Base-by-base conservation (phyloP, 768 basidiomycete species). In the Mycena crocata region DNA sequence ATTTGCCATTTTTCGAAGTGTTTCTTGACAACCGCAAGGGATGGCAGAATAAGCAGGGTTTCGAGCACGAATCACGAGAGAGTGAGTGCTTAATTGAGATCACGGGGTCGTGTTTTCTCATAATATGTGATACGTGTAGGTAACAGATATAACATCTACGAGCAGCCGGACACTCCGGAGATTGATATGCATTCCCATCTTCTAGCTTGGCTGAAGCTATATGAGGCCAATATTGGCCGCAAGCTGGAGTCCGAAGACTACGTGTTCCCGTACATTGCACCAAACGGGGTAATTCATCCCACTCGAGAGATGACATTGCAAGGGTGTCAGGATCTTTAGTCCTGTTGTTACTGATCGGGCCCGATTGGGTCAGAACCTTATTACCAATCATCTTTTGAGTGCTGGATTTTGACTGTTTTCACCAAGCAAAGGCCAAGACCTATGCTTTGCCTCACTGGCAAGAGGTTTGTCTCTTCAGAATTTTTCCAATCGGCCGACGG, bases 211-310 rank as follows among this genome's bases (percentile, higher is more conserved):
- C n/a, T 68, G 44, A 44, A 66, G 45, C 42, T 52, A 66, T 28
- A 71, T 62, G 64, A 75, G 60, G 61, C 50, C 66, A 73, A 64
- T 37, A 23, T 67, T 71, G 66, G 77, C 30, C 59, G 71, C 2
- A 32, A 57, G 1, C 72, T 81, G 0, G 26, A 34, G 3, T 60
- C 62, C 0, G 74, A 78, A 2, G 77, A 83, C 37, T 77, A 69
- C 34, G n/a, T 83, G 3, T 83, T 83, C 59, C 80, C 78, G 0
- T 32, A 35, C 5, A 73, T 81, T 13, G 68, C 69, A 6, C 28
- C 66, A 1, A 79, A 76, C 56, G 76, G 76, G 0, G 15, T 39
- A 17, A 28, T 71, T 24, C 64, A 58, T 28, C 19, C 23, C n/a
- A 57, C 14, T 65, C 64, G 3, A 56, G 59, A 3, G 52, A 73